Base-by-base conservation (phyloP, 2,329 filamentous ascomycete species). In the Pseudomassariella vexata region DNA sequence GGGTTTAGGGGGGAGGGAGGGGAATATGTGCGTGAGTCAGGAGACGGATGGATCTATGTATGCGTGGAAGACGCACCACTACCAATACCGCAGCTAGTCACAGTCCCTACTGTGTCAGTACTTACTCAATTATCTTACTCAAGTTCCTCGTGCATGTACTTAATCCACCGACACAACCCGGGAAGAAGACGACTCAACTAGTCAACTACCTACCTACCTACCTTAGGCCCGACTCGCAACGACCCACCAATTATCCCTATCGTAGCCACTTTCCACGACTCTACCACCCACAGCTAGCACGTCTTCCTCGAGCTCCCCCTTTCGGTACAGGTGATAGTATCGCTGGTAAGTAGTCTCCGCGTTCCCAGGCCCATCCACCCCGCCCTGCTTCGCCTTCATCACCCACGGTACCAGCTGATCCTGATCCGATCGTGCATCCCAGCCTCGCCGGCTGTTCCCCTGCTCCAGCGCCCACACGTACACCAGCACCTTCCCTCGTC, bases 181-280 rank as follows among this genome's bases (percentile, higher is more conserved):
- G n/a, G n/a, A n/a, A n/a, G n/a, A n/a, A n/a, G n/a, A n/a, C n/a
- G n/a, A n/a, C n/a, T n/a, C n/a, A n/a, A n/a, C n/a, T n/a, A n/a
- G n/a, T n/a, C n/a, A n/a, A n/a, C n/a, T n/a, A 17, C 12, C 12
- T 9, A 8, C 12, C n/a, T 11, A 4, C 21, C 28, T 25, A 22
- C 34, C 34, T 28, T 28, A 17, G 20, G 12, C 37, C 24, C 47
- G 59, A 52, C 40, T 58, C 56, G 68, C 73, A 53, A 95, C 80
- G 33, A 80, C 87, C 90, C 90, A 98, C 92, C 92, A 96, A 62
- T 98, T 98, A 55, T 96, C 92, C 64, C 81, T 89, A 55, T 98
- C 92, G 60, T 96, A 98, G 20, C 92, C 92, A 38, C 77, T 78
- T 44, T 85, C 80, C 16, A 92, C 49, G 10, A 95, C 77, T 29